phyloP scores from a whole-genome alignment of 768 basidiomycete genomes.

The Amanita fuliginea region DNA sequence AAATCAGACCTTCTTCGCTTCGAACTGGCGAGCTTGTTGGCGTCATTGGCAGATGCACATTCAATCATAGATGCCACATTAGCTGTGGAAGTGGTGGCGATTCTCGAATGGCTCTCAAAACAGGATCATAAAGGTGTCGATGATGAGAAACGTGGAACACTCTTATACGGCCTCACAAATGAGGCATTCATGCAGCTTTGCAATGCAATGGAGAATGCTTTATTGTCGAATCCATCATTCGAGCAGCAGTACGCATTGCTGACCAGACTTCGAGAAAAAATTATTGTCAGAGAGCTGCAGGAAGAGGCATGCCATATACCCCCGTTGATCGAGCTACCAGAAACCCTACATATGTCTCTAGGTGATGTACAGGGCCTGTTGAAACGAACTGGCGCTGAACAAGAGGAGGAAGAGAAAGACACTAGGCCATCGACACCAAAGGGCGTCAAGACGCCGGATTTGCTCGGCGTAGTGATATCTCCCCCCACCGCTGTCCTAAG shows the following conservation, averaged over 20 bases:
- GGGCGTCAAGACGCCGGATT: slow-evolving; percentile 39
- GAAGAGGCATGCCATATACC: slow-evolving; percentile 26
- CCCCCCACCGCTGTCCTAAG: slow-evolving; percentile 61
- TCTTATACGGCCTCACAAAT: slow-evolving; percentile 33
- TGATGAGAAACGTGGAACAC: slow-evolving; percentile 15
- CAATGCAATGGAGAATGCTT: slow-evolving; percentile 17
- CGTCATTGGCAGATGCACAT: slow-evolving; percentile 7
- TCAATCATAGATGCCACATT: slow-evolving; percentile 18
- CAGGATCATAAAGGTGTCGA: slow-evolving; percentile 25
- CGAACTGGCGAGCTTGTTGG: background rate
- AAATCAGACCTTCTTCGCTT: background rate
- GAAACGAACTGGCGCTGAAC: slow-evolving; percentile 18
- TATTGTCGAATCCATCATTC: background rate
- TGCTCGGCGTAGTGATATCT: slow-evolving; percentile 56
- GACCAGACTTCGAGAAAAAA: slow-evolving; percentile 14
- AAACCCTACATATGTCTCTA: slow-evolving; percentile 3
- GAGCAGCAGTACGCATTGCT: slow-evolving; percentile 6
- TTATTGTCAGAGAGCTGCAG: slow-evolving; percentile 20
- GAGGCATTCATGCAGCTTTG: slow-evolving; percentile 38
- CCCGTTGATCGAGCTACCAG: slow-evolving; percentile 19
- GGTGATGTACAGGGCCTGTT: background rate
- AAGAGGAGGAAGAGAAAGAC: slow-evolving; percentile 20
- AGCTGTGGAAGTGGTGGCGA: slow-evolving; percentile 22
- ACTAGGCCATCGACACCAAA: slow-evolving; percentile 41
- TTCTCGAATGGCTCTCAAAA: slow-evolving; percentile 36